phyloP scores from a whole-genome alignment of 2,329 filamentous ascomycete species.

The Penicillium glabrum region DNA sequence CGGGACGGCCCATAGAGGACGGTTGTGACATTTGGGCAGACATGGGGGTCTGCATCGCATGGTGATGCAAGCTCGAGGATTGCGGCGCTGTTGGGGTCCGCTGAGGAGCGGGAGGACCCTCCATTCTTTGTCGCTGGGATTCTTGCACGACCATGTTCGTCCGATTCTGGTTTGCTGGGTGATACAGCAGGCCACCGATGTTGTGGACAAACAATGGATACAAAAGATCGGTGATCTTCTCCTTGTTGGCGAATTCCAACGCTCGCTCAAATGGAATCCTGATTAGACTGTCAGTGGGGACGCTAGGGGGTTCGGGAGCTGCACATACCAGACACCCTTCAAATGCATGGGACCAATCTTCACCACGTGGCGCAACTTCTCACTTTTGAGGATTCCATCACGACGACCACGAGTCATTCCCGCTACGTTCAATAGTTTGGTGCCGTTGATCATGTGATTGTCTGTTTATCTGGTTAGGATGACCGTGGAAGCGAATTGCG shows the following conservation, averaged over 20 bases:
- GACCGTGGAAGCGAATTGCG: not conserved
- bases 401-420: slow-evolving; percentile 95
- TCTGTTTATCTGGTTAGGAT: slow-evolving; percentile 52
- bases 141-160: slow-evolving; percentile 87
- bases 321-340: slow-evolving; percentile 88
- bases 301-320: not conserved
- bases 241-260: slow-evolving; percentile 98
- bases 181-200: slow-evolving; percentile 89
- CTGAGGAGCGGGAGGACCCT: slow-evolving; percentile 50
- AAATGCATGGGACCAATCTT: slow-evolving; percentile 99
- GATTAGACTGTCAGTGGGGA: not conserved
- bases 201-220: slow-evolving; percentile 98
- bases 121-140: slow-evolving; percentile 71
- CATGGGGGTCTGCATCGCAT: slow-evolving; percentile 63
- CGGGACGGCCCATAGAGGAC: slow-evolving; percentile 63
- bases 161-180: slow-evolving; percentile 77
- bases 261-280: slow-evolving; percentile 98
- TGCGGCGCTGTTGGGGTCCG: slow-evolving; percentile 67
- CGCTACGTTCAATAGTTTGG: slow-evolving; percentile 93
- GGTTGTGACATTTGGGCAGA: slow-evolving; percentile 65
- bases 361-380: slow-evolving; percentile 93
- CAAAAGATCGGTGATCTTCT: slow-evolving; percentile 94
- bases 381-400: slow-evolving; percentile 96
- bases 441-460: slow-evolving; percentile 99
- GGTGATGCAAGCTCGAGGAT: slow-evolving; percentile 61